Conservation (phyloP, 2,329 filamentous ascomycete genomes). For the Talaromyces sp. region DNA sequence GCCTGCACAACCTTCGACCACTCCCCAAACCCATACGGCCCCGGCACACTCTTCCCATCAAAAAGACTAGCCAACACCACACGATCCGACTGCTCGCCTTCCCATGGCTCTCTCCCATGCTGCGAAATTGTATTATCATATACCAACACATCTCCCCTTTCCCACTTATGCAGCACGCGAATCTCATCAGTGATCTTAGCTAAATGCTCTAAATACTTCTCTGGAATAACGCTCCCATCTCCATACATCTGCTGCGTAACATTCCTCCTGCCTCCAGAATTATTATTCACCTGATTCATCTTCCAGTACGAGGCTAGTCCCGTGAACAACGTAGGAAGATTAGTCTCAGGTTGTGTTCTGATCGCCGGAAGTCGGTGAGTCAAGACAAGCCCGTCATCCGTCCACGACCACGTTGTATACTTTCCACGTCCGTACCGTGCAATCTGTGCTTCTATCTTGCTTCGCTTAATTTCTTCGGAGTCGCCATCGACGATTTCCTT, state of each 20-base stretch:
- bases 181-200: conserved; percentile 54
- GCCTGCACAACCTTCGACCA: conserved; percentile 55
- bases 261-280: conserved; percentile 34
- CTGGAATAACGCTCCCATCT: conserved; percentile 52
- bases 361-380: conserved; percentile 52
- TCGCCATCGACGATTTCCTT: conserved; percentile 51
- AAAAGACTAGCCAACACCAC: conserved; percentile 53
- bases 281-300: conserved; percentile 31
- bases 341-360: conserved; percentile 51
- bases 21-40: conserved; percentile 45
- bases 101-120: conserved; percentile 54
- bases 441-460: conserved; percentile 56
- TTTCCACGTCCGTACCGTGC: conserved; percentile 49
- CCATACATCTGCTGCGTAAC: conserved; percentile 48
- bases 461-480: conserved; percentile 42
- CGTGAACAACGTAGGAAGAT: conserved; percentile 52
- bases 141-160: conserved; percentile 52
- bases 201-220: conserved; percentile 47
- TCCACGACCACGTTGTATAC: conserved; percentile 54
- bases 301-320: conserved; percentile 51
- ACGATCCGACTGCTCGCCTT: conserved; percentile 50
- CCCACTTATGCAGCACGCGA: conserved; percentile 53
- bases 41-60: conserved; percentile 50
- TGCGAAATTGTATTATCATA: conserved; percentile 55
- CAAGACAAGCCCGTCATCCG: conserved; percentile 46